phyloP scores from a whole-genome alignment of 345 rosid genomes.

The Cardamine chenopodiifolia region DNA sequence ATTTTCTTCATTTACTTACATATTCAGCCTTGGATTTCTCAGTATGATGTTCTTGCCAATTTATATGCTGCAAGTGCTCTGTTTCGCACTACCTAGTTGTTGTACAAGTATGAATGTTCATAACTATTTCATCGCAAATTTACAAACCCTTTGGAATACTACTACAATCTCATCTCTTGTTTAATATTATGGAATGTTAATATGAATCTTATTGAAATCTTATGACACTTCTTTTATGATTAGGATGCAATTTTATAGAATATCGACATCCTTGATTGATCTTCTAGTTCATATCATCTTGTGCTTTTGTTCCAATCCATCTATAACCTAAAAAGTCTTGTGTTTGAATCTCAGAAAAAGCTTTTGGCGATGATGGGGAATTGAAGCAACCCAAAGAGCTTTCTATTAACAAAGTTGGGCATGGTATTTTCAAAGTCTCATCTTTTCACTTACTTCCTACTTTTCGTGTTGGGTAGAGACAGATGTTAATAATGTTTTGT shows the following conservation, averaged over 20 bases:
- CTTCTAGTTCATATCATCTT: neutral
- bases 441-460: neutral
- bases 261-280: neutral
- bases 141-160: neutral
- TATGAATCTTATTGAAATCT: too few species aligned
- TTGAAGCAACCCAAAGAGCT: conserved; percentile 80
- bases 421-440: conserved; percentile 51
- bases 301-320: conserved; percentile 1
- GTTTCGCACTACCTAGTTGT: neutral
- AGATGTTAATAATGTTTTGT: neutral
- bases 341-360: conserved; percentile 64
- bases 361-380: conserved; percentile 78
- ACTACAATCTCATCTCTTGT: neutral
- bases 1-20: too few species aligned
- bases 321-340: neutral
- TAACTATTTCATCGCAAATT: neutral
- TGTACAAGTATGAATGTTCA: neutral
- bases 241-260: neutral
- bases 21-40: too few species aligned
- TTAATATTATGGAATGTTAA: too few species aligned
- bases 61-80: neutral
- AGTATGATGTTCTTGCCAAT: neutral
- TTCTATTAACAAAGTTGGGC: conserved; percentile 96
- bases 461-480: neutral
- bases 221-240: too few species aligned